Evolutionary conservation across 257 asterid genomes (phyloP).

Genomic region (Capsicum rhomboideum): DNA sequence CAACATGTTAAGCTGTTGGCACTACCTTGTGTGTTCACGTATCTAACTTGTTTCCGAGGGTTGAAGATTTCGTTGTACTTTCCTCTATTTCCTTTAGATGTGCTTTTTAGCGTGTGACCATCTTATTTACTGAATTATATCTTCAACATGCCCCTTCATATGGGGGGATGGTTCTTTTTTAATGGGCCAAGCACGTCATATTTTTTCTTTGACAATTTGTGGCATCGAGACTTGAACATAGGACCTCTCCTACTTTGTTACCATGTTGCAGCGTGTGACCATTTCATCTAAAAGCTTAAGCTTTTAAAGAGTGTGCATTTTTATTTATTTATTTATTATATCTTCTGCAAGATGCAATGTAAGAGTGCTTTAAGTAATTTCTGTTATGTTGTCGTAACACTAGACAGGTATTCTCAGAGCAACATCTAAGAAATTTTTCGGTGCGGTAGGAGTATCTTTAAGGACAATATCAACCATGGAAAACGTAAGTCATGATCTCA

Average conservation of each 20-base stretch:
- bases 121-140: too few species aligned
- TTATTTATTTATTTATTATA: neutral
- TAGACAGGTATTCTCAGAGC: slow-evolving; percentile 60
- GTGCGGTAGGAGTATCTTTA: slow-evolving; percentile 24
- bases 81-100: too few species aligned
- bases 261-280: neutral
- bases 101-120: too few species aligned
- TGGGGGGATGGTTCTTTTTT: neutral
- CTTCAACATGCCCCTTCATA: neutral
- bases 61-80: too few species aligned
- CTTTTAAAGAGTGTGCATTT: neutral
- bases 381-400: slow-evolving; percentile 28
- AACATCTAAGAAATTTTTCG: slow-evolving; percentile 30
- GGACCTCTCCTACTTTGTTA: neutral
- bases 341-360: neutral
- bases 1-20: too few species aligned
- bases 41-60: too few species aligned
- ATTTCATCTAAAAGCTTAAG: neutral
- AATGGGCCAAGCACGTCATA: neutral
- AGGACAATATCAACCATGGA: slow-evolving; percentile 37
- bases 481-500: slow-evolving; percentile 35
- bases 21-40: too few species aligned
- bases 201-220: neutral
- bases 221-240: neutral
- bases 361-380: neutral